These are phyloP conservation scores for Urochloa ruziziensis DNA, from an alignment of 176 grass and related monocot species.

Conservation along the genomic window DNA sequence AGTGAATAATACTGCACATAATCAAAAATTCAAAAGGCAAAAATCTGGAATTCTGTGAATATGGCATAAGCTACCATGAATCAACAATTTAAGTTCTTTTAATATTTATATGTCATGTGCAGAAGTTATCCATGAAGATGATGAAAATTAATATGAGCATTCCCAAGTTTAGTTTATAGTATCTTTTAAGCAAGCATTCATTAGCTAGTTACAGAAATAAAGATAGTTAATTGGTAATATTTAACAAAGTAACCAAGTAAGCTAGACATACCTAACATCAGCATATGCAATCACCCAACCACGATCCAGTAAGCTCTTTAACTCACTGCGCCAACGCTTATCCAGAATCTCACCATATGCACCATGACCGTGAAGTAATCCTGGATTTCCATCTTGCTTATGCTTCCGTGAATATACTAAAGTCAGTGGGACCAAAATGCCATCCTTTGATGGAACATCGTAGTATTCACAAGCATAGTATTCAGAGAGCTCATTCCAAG, in stretches of 20 bases:
- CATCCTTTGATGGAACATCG: conserved; percentile 74
- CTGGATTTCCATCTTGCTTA: conserved; percentile 78
- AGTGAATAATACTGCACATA: background rate
- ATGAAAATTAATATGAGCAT: conserved; percentile 6
- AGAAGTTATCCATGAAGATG: background rate
- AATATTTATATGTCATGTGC: background rate
- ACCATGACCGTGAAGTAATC: conserved; percentile 91
- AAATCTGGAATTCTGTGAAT: background rate
- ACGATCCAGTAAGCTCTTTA: conserved; percentile 88
- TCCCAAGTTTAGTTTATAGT: background rate
- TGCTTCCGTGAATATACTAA: conserved; percentile 80
- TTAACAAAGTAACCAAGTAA: background rate
- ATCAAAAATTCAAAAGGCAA: conserved; percentile 26
- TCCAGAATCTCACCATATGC: conserved; percentile 94
- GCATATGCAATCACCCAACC: conserved; percentile 96
- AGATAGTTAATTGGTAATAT: background rate
- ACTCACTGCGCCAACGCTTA: conserved; percentile 82
- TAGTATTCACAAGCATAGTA: conserved; percentile 91
- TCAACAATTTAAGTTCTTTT: background rate
- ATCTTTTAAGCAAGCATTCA: conserved; percentile 3
- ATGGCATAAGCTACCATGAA: conserved; percentile 15
- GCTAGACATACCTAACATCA: conserved; percentile 72
- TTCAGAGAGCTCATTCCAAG: conserved; percentile 87
- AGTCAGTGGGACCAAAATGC: conserved; percentile 66
- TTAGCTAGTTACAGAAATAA: conserved; percentile 18